Conservation (phyloP, 2,329 filamentous ascomycete species). For the Cercospora citrullina region DNA sequence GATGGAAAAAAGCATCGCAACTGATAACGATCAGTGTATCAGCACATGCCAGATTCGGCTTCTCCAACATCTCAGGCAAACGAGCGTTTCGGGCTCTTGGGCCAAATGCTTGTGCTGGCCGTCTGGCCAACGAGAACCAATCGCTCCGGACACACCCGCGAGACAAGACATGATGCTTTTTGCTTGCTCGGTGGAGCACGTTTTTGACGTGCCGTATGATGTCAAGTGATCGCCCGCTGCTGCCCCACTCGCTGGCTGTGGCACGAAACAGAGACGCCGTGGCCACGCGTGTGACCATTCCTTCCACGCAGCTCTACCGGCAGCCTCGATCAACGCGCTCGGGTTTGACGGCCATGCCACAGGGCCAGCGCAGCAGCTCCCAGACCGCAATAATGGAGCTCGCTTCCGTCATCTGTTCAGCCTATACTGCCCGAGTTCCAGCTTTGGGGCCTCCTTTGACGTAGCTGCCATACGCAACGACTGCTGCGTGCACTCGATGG, state of each 20-base stretch:
- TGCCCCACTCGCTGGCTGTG: not conserved
- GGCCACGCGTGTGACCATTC: conserved; percentile 9
- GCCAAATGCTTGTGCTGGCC: not conserved
- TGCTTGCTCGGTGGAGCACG: conserved; percentile 13
- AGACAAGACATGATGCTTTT: conserved; percentile 13
- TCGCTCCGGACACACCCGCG: not conserved
- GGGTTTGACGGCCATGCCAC: not conserved
- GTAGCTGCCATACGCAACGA: conserved; percentile 5
- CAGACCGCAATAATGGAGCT: not conserved
- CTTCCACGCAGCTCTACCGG: not conserved
- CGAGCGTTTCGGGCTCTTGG: not conserved
- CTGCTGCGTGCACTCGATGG: not conserved
- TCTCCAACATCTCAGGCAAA: not conserved
- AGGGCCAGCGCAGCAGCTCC: not conserved
- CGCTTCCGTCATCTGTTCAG: conserved; percentile 4
- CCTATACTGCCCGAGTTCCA: not conserved
- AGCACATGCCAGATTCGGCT: not conserved
- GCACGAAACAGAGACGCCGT: not conserved
- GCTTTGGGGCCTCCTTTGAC: conserved; percentile 10
- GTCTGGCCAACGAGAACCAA: not conserved
- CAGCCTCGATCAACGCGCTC: not conserved
- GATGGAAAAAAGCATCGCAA: not conserved
- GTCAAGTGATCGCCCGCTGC: conserved; percentile 1
- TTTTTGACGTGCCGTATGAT: conserved; percentile 8
- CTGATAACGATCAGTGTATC: not conserved